These are phyloP conservation scores for Monosporascus ibericus DNA, from an alignment of 2,329 filamentous ascomycete species.

Conservation along the genomic window DNA sequence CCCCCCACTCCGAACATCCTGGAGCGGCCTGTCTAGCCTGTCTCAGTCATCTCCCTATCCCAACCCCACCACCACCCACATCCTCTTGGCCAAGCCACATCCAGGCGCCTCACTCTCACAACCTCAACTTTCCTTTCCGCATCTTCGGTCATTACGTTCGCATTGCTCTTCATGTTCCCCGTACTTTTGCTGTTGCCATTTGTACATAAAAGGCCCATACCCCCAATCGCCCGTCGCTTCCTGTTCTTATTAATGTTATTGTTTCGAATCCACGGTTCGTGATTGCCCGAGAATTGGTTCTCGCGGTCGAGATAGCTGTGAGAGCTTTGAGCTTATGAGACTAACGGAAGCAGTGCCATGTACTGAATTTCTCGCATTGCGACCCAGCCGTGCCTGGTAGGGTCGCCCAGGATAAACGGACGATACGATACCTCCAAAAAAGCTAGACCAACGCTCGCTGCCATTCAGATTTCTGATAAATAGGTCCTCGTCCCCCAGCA, in stretches of 20 bases:
- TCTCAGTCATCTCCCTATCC: background rate
- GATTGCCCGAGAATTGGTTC: constrained; percentile 11
- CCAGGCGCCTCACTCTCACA: constrained; percentile 25
- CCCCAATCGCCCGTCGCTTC: constrained; percentile 1
- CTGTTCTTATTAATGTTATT: constrained; percentile 1
- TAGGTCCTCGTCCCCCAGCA: constrained; percentile 1
- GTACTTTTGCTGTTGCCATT: constrained; percentile 7
- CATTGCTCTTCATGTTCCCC: constrained; percentile 14
- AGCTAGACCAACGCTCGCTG: too few relatives aligned
- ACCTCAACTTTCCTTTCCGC: constrained; percentile 16
- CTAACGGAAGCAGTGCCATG: constrained; percentile 29
- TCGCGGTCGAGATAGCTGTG: constrained; percentile 6
- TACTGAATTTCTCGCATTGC: constrained; percentile 28
- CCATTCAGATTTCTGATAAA: background rate
- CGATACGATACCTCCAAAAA: constrained; percentile 3
- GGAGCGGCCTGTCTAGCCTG: background rate
- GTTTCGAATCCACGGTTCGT: constrained; percentile 17
- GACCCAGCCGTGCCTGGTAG: constrained; percentile 24
- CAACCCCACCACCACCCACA: constrained; percentile 13
- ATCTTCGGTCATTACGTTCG: constrained; percentile 11
- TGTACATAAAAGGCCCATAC: constrained; percentile 16
- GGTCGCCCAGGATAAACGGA: constrained; percentile 18
- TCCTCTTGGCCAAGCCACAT: constrained; percentile 20
- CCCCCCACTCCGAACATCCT: background rate
- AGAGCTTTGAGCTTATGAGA: constrained; percentile 14